phyloP scores from a whole-genome alignment of 176 grass and related monocot species.

The Triticum turgidum region DNA sequence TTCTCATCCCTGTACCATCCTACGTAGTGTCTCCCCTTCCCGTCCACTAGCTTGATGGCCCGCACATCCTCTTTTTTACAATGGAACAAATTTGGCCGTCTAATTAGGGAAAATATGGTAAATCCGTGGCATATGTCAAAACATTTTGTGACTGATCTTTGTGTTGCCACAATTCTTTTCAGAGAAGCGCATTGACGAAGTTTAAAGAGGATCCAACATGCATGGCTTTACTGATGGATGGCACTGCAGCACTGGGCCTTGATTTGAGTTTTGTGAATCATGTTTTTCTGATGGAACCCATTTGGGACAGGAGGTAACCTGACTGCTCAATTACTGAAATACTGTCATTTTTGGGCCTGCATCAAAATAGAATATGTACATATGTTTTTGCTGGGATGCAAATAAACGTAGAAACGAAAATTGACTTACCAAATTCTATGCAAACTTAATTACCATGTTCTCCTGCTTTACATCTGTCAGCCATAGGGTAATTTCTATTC shows the following conservation, averaged over 20 bases:
- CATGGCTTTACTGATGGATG: conserved; percentile 95
- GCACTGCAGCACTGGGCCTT: conserved; percentile 90
- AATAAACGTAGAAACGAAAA: not conserved
- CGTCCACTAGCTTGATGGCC: not conserved
- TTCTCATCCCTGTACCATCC: not conserved
- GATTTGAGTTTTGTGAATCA: conserved; percentile 92
- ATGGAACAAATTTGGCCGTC: not conserved
- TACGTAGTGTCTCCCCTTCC: not conserved
- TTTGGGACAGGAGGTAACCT: conserved; percentile 93
- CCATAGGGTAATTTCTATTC: not conserved
- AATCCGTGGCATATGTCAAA: not conserved
- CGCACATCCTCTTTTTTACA: not conserved
- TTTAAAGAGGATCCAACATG: conserved; percentile 87
- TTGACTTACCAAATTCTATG: not conserved
- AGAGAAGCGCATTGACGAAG: conserved; percentile 74
- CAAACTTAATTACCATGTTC: not conserved
- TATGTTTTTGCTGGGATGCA: not conserved
- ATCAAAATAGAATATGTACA: conserved; percentile 5
- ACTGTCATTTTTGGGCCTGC: conserved; percentile 5
- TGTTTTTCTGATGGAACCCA: conserved; percentile 99
- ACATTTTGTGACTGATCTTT: conserved; percentile 10
- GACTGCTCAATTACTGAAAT: not conserved
- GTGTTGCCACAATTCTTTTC: conserved; percentile 37
- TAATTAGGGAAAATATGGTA: conserved; percentile 14
- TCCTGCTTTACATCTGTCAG: not conserved